Percentiles rank a stretch among this genome's conserved stretches.
Evolutionary conservation across 2,329 filamentous ascomycete genomes (phyloP).

Genomic region (Botrytis galanthina): DNA sequence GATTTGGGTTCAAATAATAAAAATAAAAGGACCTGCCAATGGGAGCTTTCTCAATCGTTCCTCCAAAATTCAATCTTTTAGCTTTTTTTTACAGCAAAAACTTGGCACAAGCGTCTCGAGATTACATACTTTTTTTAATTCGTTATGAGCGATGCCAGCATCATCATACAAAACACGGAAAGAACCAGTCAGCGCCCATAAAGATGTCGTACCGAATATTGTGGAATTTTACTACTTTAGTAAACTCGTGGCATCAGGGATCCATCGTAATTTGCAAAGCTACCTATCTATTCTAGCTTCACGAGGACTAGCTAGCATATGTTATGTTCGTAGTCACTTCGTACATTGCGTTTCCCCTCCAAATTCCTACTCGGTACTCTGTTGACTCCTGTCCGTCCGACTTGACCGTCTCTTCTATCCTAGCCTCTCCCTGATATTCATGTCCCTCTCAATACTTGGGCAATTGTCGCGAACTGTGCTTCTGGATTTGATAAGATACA

Average conservation of each 20-base stretch:
- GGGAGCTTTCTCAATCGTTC: not conserved
- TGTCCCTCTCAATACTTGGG: not conserved
- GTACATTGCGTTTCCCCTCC: not conserved
- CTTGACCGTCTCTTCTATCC: not conserved
- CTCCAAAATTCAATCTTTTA: not conserved
- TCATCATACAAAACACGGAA: not conserved
- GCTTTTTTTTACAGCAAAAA: not conserved
- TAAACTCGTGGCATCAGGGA: conserved; percentile 12
- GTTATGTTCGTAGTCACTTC: not conserved
- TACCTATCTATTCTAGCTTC: conserved; percentile 6
- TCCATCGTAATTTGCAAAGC: not conserved
- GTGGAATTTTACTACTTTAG: conserved; percentile 12
- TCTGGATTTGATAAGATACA: not conserved
- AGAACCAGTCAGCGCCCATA: not conserved
- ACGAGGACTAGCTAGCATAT: not conserved
- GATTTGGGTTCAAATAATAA: not conserved
- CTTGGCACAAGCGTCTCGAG: conserved; percentile 10
- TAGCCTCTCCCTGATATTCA: not conserved
- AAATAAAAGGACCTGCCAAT: not conserved
- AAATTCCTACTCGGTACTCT: not conserved
- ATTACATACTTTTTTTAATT: not conserved
- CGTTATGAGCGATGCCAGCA: not conserved
- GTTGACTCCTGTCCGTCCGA: not conserved
- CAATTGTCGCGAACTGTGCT: not conserved
- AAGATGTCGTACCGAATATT: conserved; percentile 13